Evolutionary conservation across 208 protist species (phyloP), one percentile per base, ranked within the genome.

Genomic region (Trichomonas tenax): DNA sequence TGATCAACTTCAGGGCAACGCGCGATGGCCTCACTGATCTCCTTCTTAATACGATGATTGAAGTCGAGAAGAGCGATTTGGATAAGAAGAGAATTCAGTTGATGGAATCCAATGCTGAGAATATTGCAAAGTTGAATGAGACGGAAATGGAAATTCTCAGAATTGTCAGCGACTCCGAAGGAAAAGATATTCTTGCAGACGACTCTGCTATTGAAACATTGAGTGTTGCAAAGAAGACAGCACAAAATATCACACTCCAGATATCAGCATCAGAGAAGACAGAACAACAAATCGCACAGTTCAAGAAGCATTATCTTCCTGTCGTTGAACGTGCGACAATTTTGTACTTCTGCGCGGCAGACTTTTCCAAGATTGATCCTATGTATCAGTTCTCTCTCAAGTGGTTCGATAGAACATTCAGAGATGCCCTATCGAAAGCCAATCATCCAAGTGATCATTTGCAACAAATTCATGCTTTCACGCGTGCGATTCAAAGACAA

Each of bases 1-100:
- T 99, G 44, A 99, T 99, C 97, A 99, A 99, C 98, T 99, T 99
- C 97, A 99, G 99, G 97, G 98, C 99, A 63, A 99, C 99, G 17
- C 98, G 98, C 96, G 98, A 98, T 36, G 99, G 99, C 95, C 98
- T 99, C 63, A 99, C 99, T 97, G 99, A 99, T 97, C 98, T 99
- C 98, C 98, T 99, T 93, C 98, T 99, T 23, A 99, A 98, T 0
- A 98, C 99, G 38, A 98, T 99, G 21, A 98, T 99, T 46, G 99
- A 98, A 97, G 98, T 99, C 96, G 99, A 99, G 97, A 98, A 98
- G 36, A 98, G 99, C 23, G 99, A 99, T 96, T 97, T 99, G 26
- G 99, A 99, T 97, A 98, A 99, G 97, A 98, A 98, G 96, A 98
- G 98, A 96, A 98, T 97, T 36, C 97, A 98, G 84, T 98, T 99